These are phyloP conservation scores for Fusarium duplospermum DNA, from an alignment of 2,329 filamentous ascomycete species.

Conservation along the genomic window DNA sequence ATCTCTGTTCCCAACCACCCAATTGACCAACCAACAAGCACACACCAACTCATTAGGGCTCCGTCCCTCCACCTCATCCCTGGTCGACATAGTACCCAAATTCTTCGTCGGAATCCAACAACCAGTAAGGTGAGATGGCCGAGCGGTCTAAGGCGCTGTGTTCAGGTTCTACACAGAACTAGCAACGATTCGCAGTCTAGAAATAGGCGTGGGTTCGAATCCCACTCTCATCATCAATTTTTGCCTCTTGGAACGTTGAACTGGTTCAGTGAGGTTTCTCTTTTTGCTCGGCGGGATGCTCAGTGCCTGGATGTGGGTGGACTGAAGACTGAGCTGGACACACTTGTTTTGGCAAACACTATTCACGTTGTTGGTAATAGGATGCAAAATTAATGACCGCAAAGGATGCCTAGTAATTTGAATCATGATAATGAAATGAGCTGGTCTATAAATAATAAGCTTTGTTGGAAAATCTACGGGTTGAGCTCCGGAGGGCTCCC, in stretches of 20 bases:
- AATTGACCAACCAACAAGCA: neutral
- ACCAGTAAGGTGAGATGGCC: constrained; percentile 3
- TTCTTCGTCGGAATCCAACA: neutral
- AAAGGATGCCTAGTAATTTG: neutral
- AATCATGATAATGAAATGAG: neutral
- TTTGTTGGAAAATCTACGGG: neutral
- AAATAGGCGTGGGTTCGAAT: constrained; percentile 12
- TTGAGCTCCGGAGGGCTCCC: neutral
- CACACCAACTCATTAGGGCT: neutral
- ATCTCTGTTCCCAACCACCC: neutral
- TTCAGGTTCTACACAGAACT: constrained; percentile 7
- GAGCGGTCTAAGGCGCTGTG: constrained; percentile 16
- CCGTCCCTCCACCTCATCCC: neutral
- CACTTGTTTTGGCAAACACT: neutral
- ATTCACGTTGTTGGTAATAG: neutral
- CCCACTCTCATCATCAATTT: neutral
- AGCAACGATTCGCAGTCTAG: constrained; percentile 14
- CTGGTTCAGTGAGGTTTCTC: fast-evolving
- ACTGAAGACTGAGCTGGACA: neutral
- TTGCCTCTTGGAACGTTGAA: neutral
- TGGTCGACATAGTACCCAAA: neutral
- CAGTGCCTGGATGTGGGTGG: neutral
- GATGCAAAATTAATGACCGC: neutral
- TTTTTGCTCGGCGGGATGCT: neutral
- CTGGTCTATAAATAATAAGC: neutral